A percentile compares a stretch with the other conserved stretches of the same genome.
Conservation (phyloP, 768 basidiomycete genomes). For the Leccinum aurantiacum region DNA sequence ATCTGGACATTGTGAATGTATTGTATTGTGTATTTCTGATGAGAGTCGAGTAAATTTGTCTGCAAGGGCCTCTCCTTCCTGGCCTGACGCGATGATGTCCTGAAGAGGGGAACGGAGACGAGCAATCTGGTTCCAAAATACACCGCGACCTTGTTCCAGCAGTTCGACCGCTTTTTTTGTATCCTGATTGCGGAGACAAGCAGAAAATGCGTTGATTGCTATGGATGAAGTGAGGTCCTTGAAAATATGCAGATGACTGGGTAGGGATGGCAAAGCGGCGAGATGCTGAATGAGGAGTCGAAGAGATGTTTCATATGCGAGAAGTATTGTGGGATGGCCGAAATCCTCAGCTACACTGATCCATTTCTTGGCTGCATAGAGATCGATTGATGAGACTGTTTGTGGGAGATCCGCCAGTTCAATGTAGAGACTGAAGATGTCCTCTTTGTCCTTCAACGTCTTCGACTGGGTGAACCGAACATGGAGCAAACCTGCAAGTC, state of each 20-base stretch:
- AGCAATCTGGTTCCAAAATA: too few species aligned
- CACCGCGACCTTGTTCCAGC: too few species aligned
- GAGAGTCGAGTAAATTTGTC: too few species aligned
- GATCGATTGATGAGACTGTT: background rate
- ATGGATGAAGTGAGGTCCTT: background rate
- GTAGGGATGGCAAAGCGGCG: background rate
- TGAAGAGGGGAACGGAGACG: too few species aligned
- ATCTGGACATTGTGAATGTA: too few species aligned
- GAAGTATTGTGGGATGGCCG: background rate
- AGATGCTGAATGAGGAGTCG: background rate
- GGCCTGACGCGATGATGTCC: too few species aligned
- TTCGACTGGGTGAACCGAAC: too few species aligned
- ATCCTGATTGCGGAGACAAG: too few species aligned
- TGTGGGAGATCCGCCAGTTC: background rate
- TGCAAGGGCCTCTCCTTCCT: too few species aligned
- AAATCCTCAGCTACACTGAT: background rate
- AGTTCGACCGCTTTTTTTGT: too few species aligned
- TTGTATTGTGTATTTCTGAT: too few species aligned
- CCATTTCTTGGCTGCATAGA: background rate
- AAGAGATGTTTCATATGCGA: background rate
- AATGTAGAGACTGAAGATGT: background rate
- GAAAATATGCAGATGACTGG: background rate
- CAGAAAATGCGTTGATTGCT: background rate
- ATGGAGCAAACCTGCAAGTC: too few species aligned
- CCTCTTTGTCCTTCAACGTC: background rate